Conservation (phyloP, 73 alveolate genomes). For the Breviolum minutum region DNA sequence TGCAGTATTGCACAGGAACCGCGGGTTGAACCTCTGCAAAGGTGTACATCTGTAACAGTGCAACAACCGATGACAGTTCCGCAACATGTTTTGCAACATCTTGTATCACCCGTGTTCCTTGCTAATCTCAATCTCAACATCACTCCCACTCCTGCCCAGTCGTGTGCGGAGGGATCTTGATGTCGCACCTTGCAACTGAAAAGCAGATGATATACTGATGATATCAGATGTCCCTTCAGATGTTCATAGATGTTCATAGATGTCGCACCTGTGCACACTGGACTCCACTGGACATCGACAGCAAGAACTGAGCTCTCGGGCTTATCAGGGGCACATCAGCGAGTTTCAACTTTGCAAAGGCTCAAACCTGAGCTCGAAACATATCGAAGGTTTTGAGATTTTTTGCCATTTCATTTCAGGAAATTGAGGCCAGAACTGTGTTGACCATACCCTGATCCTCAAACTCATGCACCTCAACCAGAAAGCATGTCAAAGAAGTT, state of each 20-base stretch:
- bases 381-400: background rate
- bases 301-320: background rate
- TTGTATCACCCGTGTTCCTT: background rate
- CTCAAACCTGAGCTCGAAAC: background rate
- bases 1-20: conserved; percentile 37
- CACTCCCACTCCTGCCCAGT: background rate
- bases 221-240: too few relatives aligned
- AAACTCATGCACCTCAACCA: background rate
- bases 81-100: background rate
- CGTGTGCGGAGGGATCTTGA: background rate
- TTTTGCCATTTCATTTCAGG: background rate
- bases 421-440: background rate
- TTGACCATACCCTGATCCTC: conserved; percentile 61
- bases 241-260: too few relatives aligned
- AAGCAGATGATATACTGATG: too few relatives aligned
- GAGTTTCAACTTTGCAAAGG: conserved; percentile 4
- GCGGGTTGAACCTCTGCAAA: conserved; percentile 18
- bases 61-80: background rate
- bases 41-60: background rate
- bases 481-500: background rate
- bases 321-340: background rate
- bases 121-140: background rate
- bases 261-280: too few relatives aligned
- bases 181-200: background rate
- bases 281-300: background rate